These are phyloP conservation scores for Debaryomyces prosopidis DNA, from an alignment of 805 yeast species.

Conservation along the genomic window DNA sequence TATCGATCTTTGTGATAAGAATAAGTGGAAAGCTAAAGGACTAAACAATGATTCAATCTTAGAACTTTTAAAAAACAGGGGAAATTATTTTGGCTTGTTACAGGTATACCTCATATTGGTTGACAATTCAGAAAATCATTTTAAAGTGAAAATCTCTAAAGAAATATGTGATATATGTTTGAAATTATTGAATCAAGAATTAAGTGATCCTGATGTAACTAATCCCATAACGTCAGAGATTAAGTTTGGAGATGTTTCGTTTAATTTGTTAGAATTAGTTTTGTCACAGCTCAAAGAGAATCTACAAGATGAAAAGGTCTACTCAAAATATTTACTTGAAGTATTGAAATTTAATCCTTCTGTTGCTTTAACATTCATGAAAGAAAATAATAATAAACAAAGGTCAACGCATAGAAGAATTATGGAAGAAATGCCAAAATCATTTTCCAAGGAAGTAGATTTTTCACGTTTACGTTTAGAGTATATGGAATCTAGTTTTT, in stretches of 20 bases:
- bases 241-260: not conserved
- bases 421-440: slow-evolving; percentile 27
- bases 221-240: not conserved
- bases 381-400: slow-evolving; percentile 23
- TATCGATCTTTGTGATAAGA: slow-evolving; percentile 10
- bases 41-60: slow-evolving; percentile 3
- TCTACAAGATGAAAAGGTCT: slow-evolving; percentile 21
- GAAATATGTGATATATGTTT: slow-evolving; percentile 6
- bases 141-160: slow-evolving; percentile 1
- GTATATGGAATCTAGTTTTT: slow-evolving; percentile 30
- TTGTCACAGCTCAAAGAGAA: slow-evolving; percentile 14
- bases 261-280: slow-evolving; percentile 6
- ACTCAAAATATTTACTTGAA: slow-evolving; percentile 32
- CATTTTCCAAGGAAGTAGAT: slow-evolving; percentile 18
- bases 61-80: not conserved
- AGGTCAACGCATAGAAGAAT: slow-evolving; percentile 29
- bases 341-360: slow-evolving; percentile 29
- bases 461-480: slow-evolving; percentile 34
- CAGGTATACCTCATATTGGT: slow-evolving; percentile 7
- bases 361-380: slow-evolving; percentile 31
- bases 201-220: not conserved
- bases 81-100: slow-evolving; percentile 1
- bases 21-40: slow-evolving; percentile 13
- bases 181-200: not conserved
- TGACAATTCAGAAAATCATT: not conserved